Percentiles rank a stretch among this genome's conserved stretches.
Conservation (phyloP, 129 eudicot species). For the Artemisia annua region DNA sequence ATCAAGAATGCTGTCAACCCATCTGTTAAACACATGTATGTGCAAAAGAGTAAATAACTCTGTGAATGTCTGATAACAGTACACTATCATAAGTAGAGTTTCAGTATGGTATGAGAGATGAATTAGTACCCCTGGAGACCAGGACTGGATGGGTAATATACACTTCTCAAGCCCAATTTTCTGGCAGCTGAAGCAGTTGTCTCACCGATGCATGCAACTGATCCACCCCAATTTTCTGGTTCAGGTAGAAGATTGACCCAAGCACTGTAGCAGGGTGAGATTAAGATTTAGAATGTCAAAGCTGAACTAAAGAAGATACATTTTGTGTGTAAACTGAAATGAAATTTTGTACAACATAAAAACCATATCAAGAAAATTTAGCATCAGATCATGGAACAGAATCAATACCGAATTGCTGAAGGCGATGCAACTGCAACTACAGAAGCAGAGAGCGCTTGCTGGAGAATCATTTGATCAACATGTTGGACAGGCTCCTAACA, state of each 20-base stretch:
- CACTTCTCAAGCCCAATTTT: constrained; percentile 62
- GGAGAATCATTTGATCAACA: constrained; percentile 58
- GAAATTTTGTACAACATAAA: neutral
- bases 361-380: neutral
- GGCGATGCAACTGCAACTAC: constrained; percentile 96
- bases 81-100: constrained; percentile 7
- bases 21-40: constrained; percentile 42
- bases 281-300: neutral
- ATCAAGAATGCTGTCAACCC: constrained; percentile 76
- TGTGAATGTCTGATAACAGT: neutral
- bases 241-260: constrained; percentile 73
- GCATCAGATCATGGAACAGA: constrained; percentile 17
- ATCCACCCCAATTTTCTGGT: constrained; percentile 51
- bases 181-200: constrained; percentile 89
- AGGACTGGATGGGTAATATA: constrained; percentile 74
- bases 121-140: constrained; percentile 76
- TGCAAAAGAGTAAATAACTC: constrained; percentile 1
- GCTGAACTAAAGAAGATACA: neutral
- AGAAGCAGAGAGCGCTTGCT: constrained; percentile 73
- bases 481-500: constrained; percentile 63
- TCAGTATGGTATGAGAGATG: neutral
- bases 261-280: constrained; percentile 47
- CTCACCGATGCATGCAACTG: constrained; percentile 91
- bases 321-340: constrained; percentile 8
- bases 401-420: constrained; percentile 79